Base-by-base conservation (phyloP, 345 rosid genomes). In the Eucalyptus guilfoylei region DNA sequence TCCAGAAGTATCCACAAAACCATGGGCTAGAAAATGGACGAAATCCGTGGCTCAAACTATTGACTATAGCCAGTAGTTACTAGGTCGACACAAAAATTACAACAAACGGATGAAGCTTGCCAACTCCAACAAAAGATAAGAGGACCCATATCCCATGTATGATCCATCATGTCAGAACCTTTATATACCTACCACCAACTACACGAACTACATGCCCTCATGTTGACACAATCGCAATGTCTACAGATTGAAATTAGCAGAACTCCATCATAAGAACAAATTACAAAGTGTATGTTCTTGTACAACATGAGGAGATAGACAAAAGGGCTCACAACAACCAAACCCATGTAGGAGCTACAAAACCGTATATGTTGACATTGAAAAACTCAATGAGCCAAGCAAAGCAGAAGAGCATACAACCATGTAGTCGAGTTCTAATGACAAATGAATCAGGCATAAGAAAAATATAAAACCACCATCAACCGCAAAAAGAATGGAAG, bases 391-490 rank as follows among this genome's bases (percentile, higher is more conserved):
- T 37, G 83, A 21, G 19, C 83, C 45, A 76, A 76, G 81, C 45
- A 72, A 37, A 72, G 9, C 28, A 67, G 50, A 69, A 67, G n/a
- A 88, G 62, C 81, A 80, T 86, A 37, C 60, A 42, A 89, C 85
- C 89, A 88, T 60, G 14, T 86, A 83, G 16, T 28, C 26, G 13
- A 88, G 81, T 88, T 89, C 89, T 80, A 88, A 58, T 85, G 64
- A 86, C 91, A 93, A 88, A 89, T 85, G 86, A 91, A 86, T 80
- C 49, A 40, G 60, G 86, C 62, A 89, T n/a, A 32, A 52, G 44
- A 89, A 86, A 87, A 48, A 86, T 30, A 85, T 89, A 87, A 80
- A 85, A 86, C 88, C 88, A 86, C 81, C 88, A 45, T 64, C 83
- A 54, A 34, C 88, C 49, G 30, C 34, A 10, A 48, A 88, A 86